Conservation (phyloP, 192 early-diverging fungal species). For the Umbelopsis ramanniana region DNA sequence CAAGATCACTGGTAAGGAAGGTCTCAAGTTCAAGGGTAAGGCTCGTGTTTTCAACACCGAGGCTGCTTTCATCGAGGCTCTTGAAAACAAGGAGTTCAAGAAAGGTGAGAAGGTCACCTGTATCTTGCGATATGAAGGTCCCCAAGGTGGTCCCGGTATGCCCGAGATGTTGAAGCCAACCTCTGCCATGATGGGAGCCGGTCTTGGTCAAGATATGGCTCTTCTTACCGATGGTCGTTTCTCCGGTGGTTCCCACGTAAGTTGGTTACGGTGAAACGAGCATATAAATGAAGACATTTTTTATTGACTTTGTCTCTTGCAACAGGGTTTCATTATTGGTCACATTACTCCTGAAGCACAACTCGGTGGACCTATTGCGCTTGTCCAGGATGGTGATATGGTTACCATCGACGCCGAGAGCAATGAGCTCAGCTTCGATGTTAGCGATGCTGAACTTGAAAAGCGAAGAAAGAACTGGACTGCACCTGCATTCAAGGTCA, state of each 20-base stretch:
- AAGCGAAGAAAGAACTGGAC: slow-evolving; percentile 73
- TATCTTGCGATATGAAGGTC: slow-evolving; percentile 97
- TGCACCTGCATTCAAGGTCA: slow-evolving; percentile 88
- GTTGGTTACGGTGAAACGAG: slow-evolving; percentile 24
- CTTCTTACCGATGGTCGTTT: slow-evolving; percentile 98
- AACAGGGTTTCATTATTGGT: slow-evolving; percentile 96
- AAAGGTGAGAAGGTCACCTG: slow-evolving; percentile 88
- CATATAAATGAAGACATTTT: background rate
- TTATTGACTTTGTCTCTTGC: background rate
- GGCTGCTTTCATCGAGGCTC: slow-evolving; percentile 86
- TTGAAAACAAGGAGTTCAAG: slow-evolving; percentile 85
- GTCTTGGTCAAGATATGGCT: slow-evolving; percentile 96
- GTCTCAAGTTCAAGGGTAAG: slow-evolving; percentile 82
- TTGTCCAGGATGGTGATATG: slow-evolving; percentile 88
- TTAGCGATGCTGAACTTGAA: slow-evolving; percentile 78
- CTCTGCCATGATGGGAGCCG: slow-evolving; percentile 98
- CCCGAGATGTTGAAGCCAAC: slow-evolving; percentile 99
- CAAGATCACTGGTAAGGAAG: slow-evolving; percentile 99
- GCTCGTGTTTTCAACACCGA: slow-evolving; percentile 95
- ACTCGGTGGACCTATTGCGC: slow-evolving; percentile 93
- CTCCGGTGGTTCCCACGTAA: slow-evolving; percentile 94
- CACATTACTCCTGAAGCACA: slow-evolving; percentile 99
- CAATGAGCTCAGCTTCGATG: slow-evolving; percentile 76
- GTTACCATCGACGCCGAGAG: slow-evolving; percentile 88
- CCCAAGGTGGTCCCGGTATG: slow-evolving; percentile 99